These are phyloP conservation scores for Fusarium austroafricanum DNA, from an alignment of 2,329 filamentous ascomycete genomes.

Conservation along the genomic window DNA sequence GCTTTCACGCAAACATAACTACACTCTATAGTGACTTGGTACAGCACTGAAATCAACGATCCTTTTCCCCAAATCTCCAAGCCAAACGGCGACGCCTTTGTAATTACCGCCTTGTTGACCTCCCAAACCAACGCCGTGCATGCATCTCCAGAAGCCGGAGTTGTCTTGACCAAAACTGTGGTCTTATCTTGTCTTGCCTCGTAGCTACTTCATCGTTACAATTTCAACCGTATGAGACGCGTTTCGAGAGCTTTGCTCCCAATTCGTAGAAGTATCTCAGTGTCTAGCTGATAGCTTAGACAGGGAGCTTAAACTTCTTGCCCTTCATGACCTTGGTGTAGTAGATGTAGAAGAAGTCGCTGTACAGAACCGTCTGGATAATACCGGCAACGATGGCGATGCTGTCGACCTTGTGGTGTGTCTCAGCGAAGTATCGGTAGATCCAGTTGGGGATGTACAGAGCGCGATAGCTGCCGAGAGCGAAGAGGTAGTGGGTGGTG, in stretches of 20 bases:
- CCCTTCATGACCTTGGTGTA: slow-evolving; percentile 95
- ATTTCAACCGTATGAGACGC: slow-evolving; percentile 14
- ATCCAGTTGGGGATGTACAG: slow-evolving; percentile 99
- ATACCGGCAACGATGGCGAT: slow-evolving; percentile 91
- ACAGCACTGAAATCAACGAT: slow-evolving; percentile 35
- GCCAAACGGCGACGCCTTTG: slow-evolving; percentile 46
- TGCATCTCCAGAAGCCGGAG: slow-evolving; percentile 45
- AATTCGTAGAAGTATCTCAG: slow-evolving; percentile 21
- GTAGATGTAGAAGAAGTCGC: slow-evolving; percentile 99
- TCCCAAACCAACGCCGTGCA: slow-evolving; percentile 49
- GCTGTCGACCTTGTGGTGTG: slow-evolving; percentile 78
- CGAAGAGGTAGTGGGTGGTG: slow-evolving; percentile 97
- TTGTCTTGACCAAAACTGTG: slow-evolving; percentile 36
- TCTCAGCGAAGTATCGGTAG: slow-evolving; percentile 85
- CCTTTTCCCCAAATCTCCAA: slow-evolving; percentile 36
- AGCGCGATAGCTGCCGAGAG: slow-evolving; percentile 88
- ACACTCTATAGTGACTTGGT: slow-evolving; percentile 42
- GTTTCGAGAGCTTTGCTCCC: slow-evolving; percentile 20
- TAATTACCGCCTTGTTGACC: slow-evolving; percentile 44
- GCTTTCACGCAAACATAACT: slow-evolving; percentile 23
- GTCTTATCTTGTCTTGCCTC: slow-evolving; percentile 29
- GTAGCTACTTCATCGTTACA: slow-evolving; percentile 34
- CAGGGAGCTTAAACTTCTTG: slow-evolving; percentile 87
- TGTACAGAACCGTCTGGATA: slow-evolving; percentile 94
- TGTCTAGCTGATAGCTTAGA: slow-evolving; percentile 60